phyloP scores from a whole-genome alignment of 495 filamentous ascomycete species.

The Trichoderma erinaceum region DNA sequence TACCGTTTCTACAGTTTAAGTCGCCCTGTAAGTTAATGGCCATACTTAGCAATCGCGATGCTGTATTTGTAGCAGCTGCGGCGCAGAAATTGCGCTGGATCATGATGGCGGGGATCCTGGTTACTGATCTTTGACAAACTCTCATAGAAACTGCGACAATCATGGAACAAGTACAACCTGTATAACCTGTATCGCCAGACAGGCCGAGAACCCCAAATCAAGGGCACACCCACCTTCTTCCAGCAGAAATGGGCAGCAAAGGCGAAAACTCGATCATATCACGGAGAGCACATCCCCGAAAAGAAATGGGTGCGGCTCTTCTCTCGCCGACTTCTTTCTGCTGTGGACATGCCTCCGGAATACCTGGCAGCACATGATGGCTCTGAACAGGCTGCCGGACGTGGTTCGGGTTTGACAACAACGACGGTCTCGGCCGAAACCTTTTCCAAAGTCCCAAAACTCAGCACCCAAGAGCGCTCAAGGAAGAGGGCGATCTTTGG shows the following conservation, averaged over 20 bases:
- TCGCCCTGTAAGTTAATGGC: constrained; percentile 1
- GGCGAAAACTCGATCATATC: constrained; percentile 72
- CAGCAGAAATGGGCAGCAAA: constrained; percentile 98
- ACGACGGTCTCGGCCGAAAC: constrained; percentile 1
- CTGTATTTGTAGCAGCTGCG: neutral
- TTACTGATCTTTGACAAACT: neutral
- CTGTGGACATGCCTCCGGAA: constrained; percentile 71
- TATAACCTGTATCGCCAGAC: constrained; percentile 67
- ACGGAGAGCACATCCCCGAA: constrained; percentile 89
- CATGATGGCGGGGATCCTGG: constrained; percentile 7
- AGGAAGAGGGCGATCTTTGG: neutral
- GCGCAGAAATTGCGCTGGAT: neutral
- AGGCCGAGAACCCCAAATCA: constrained; percentile 29
- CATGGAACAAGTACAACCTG: constrained; percentile 96
- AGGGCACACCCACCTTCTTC: constrained; percentile 61
- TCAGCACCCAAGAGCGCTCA: constrained; percentile 4
- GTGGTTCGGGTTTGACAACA: constrained; percentile 59
- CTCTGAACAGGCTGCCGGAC: constrained; percentile 68
- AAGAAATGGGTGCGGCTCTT: constrained; percentile 92
- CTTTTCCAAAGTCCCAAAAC: neutral
- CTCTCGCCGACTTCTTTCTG: constrained; percentile 56
- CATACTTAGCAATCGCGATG: neutral
- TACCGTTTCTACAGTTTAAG: constrained; percentile 15
- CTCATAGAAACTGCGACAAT: constrained; percentile 80
- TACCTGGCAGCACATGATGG: constrained; percentile 76